Base-by-base conservation (phyloP, 2,329 filamentous ascomycete genomes). In the Didymella lethalis region DNA sequence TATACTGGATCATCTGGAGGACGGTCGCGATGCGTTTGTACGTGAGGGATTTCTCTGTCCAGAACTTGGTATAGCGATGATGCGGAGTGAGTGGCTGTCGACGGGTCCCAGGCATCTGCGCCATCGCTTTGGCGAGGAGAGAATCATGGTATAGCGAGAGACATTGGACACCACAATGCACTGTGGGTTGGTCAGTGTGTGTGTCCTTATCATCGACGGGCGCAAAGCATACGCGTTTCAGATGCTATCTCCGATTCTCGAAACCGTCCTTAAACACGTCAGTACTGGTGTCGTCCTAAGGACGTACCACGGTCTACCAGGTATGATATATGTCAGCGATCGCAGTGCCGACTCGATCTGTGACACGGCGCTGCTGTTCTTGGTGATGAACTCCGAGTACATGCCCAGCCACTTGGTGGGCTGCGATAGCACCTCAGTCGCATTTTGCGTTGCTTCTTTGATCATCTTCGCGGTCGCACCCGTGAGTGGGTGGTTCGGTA, bases 261-360 rank as follows among this genome's bases (percentile, higher is more conserved):
- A 71, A 94, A 94, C 53, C 91, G 90, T 57, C 91, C 88, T 90
- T 90, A n/a, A 29, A 12, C 3, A 10, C 11, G 34, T 77, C 49
- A 78, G 69, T 41, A 56, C 40, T 11, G 10, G 20, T 6, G 29
- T 36, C 7, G 23, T 23, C 12, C 6, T 29, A 2, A 2, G 18
- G 8, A 10, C 25, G 56, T 75, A 10, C 20, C 10, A 25, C 8
- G 2, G 3, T 14, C 7, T 41, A 88, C 90, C 93, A 57, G 94
- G 95, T 48, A 98, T 95, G 65, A 99, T 93, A 77, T 99, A 99
- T 47, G 94, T 97, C 65, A 99, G 81, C 28, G 93, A 97, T 38
- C 95, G 88, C 73, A 99, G 81, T 14, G 93, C 92, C 63, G 92
- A 96, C 81, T 99, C 95, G 64, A 99, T 94, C 81, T 97, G 93